These are phyloP conservation scores for Hemisphaericaspora xylanilytica DNA, from an alignment of 1,139 yeast species.

Conservation along the genomic window DNA sequence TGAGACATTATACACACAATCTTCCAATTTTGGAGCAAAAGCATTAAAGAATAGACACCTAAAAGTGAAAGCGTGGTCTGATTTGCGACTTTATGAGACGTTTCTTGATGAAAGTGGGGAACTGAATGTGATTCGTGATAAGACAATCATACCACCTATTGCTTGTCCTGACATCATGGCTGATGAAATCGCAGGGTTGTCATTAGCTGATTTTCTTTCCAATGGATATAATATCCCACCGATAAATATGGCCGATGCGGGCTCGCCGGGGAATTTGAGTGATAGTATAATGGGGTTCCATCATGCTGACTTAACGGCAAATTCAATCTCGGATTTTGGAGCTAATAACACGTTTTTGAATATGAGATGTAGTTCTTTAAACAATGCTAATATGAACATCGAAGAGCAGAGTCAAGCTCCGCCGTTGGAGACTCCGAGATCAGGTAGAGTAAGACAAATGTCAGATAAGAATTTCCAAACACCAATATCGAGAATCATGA, in stretches of 20 bases:
- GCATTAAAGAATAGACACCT: conserved; percentile 34
- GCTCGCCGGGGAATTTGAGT: conserved; percentile 23
- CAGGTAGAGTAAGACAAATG: conserved; percentile 37
- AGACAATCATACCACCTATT: conserved; percentile 31
- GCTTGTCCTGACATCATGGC: conserved; percentile 15
- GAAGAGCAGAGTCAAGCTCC: conserved; percentile 6
- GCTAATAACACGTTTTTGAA: conserved; percentile 31
- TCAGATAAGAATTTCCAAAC: conserved; percentile 44
- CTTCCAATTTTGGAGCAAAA: conserved; percentile 40
- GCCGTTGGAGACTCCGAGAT: conserved; percentile 38
- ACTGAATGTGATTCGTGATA: conserved; percentile 24
- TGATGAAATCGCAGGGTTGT: conserved; percentile 1
- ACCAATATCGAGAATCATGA: conserved; percentile 39
- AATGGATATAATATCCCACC: conserved; percentile 30
- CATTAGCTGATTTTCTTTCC: conserved; percentile 35
- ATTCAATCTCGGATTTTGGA: conserved; percentile 29
- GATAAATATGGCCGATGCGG: conserved; percentile 12
- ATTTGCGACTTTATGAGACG: conserved; percentile 30
- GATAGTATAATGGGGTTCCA: conserved; percentile 22
- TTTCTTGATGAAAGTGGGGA: conserved; percentile 23
- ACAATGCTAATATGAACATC: conserved; percentile 13
- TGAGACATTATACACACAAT: conserved; percentile 36
- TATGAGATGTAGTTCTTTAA: conserved; percentile 20
- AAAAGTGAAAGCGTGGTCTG: conserved; percentile 38
- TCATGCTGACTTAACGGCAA: conserved; percentile 33